These are phyloP conservation scores for Boletus rex-veris DNA, from an alignment of 768 basidiomycete genomes.

Conservation along the genomic window DNA sequence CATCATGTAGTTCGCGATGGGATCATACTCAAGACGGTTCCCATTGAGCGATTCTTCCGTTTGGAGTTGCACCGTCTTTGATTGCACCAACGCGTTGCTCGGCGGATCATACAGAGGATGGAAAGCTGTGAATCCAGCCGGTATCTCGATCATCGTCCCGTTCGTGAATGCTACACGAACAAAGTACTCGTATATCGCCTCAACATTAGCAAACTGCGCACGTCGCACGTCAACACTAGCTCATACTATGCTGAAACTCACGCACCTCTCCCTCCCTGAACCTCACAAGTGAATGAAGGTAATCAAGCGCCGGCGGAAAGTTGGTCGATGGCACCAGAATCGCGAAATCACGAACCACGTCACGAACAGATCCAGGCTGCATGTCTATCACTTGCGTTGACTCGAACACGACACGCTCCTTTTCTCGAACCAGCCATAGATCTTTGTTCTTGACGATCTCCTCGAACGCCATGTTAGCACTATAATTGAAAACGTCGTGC, in stretches of 20 bases:
- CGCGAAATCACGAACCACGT: constrained; percentile 2
- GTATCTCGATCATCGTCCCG: not conserved
- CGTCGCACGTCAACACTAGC: not conserved
- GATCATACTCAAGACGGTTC: not conserved
- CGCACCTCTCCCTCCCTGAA: not conserved
- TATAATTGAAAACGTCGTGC: not conserved
- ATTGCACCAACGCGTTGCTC: not conserved
- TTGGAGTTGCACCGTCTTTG: not conserved
- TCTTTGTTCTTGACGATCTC: not conserved
- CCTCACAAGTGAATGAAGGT: not conserved
- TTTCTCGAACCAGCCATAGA: constrained; percentile 10
- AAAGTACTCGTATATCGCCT: not conserved
- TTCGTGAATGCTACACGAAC: not conserved
- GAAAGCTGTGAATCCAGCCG: constrained; percentile 1
- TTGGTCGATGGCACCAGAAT: constrained; percentile 15
- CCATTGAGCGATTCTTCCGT: not conserved
- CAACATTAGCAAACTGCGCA: not conserved
- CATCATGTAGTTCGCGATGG: not conserved
- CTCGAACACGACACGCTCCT: constrained; percentile 14
- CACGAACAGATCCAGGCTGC: not conserved
- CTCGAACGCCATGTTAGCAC: not conserved
- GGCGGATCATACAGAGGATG: not conserved
- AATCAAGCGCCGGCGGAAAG: constrained; percentile 13
- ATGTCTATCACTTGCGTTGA: constrained; percentile 1
- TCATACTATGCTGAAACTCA: not conserved